Evolutionary conservation across 495 filamentous ascomycete genomes (phyloP), one percentile per base, ranked within the genome.

Genomic region (Ramalina intermedia): DNA sequence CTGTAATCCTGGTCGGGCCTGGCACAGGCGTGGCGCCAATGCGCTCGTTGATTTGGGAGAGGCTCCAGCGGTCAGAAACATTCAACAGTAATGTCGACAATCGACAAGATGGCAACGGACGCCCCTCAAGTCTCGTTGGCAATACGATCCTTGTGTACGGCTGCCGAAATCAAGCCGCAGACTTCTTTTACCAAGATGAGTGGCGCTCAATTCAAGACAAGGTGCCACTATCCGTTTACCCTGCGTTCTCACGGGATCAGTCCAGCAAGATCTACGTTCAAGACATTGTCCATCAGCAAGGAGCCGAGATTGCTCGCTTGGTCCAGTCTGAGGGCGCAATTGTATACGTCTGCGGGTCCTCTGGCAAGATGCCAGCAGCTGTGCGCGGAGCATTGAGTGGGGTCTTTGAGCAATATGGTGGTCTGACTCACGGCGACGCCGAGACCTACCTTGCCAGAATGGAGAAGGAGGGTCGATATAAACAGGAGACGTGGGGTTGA

Each of bases 21-120:
- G 91, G 91, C 11, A 99, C 91, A 0, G 91, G 91, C 8, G 67
- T 99, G 26, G 93, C 91, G 1, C 91, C 91, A 0, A 81, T 95
- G 60, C 76, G 89, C 1, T 76, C 85, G 2, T 68, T 96, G 49
- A 69, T 93, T 16, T 80, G 82, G 69, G 80, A 94, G 53, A 70
- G 84, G 12, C 43, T 58, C 7, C 40, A 49, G n/a, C 53, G 55
- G 55, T 21, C 53, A 17, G 63, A 65, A 59, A 37, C 41, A 13
- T 9, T 4, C 5, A 35, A 12, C 6, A 16, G 12, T 23, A 67
- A 70, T n/a, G 62, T 64, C 7, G 66, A 68, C 24, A 20, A 43
- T n/a, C 24, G 42, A 14, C 21, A 13, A 2, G 59, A 64, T 23
- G 54, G 58, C 16, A 55, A 67, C 1, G 54, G 55, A 2, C 55